A percentile compares a stretch with the other conserved stretches of the same genome.
Evolutionary conservation across 352 stramenopile species (phyloP).

Genomic region (Pythium guiyangense): DNA sequence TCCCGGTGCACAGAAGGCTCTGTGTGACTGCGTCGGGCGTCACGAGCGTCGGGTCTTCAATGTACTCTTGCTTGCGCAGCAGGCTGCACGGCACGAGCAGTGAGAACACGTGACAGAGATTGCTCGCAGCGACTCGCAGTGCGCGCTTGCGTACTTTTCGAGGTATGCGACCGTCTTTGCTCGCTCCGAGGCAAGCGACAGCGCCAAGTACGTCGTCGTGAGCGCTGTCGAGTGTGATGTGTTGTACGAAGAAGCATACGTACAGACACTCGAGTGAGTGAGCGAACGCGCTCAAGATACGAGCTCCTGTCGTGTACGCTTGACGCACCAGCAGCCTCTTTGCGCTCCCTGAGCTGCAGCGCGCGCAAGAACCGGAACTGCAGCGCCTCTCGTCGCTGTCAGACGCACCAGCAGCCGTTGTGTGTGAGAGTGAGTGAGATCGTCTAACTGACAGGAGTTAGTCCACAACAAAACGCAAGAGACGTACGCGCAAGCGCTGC

Average conservation of each 20-base stretch:
- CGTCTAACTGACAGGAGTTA: background rate
- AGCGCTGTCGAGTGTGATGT: constrained; percentile 14
- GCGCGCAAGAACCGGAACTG: constrained; percentile 42
- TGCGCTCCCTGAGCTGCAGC: constrained; percentile 26
- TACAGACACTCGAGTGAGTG: background rate
- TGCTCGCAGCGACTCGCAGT: background rate
- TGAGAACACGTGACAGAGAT: background rate
- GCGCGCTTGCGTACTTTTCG: constrained; percentile 19
- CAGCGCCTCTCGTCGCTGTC: constrained; percentile 28
- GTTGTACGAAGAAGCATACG: background rate
- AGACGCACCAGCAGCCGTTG: background rate
- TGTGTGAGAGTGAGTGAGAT: background rate
- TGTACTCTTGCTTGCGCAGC: constrained; percentile 39
- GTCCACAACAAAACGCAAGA: background rate
- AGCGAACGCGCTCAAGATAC: background rate
- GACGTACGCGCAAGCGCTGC: constrained; percentile 33
- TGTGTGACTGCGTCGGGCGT: constrained; percentile 26
- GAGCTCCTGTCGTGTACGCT: background rate
- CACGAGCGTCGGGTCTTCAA: constrained; percentile 31
- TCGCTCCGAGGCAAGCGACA: constrained; percentile 24
- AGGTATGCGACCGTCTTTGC: constrained; percentile 27
- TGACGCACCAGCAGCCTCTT: constrained; percentile 29
- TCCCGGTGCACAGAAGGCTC: constrained; percentile 28
- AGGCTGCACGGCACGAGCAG: constrained; percentile 16
- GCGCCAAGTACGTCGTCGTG: constrained; percentile 25